Evolutionary conservation across 2,329 filamentous ascomycete species (phyloP), one percentile per base, ranked within the genome.

Genomic region (Neofusicoccum kwambonambiense): DNA sequence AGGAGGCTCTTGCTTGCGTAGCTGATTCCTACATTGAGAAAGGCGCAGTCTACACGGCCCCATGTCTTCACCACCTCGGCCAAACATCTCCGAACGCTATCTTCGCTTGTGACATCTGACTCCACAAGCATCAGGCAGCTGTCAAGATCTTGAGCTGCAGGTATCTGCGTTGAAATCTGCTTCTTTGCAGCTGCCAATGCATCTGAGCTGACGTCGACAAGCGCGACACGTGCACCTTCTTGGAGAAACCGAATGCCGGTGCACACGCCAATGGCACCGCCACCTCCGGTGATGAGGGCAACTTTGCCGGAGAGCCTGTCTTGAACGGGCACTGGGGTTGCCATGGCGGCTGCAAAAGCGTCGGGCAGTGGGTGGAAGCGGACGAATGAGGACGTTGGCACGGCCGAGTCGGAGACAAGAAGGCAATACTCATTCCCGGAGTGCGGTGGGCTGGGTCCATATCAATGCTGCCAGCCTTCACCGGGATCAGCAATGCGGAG

Each of bases 171-270:
- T 19, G 54, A 31, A 7, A 58, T 35, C 8, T 69, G 68, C 35
- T 70, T 69, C 58, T 69, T 69, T 5, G 71, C 69, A 2, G 66
- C 69, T 19, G 74, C 70, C 41, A 76, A 70, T 7, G 72, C 69
- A 8, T 67, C 66, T 61, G 68, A 67, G 64, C 72, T 68, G 65
- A 75, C 74, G 64, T 79, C 76, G 54, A 78, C 70, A 4, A 78
- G 68, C 12, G 70, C 71, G 39, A 78, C 74, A 19, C 74, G 77
- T 31, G 77, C 76, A 34, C 76, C 76, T 57, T 78, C 77, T 15
- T 73, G 68, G 0, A 78, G 68, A 50, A 78, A 70, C 5, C 77
- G 71, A 4, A 71, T 69, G 17, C 75, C 75, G 7, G 74, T 76
- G 67, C 77, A 75, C 13, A 77, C 70, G 66, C 71, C 73, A 27